A percentile compares a stretch with the other conserved stretches of the same genome.
Evolutionary conservation across 495 filamentous ascomycete genomes (phyloP).

Genomic region (Daldinia concentrica): DNA sequence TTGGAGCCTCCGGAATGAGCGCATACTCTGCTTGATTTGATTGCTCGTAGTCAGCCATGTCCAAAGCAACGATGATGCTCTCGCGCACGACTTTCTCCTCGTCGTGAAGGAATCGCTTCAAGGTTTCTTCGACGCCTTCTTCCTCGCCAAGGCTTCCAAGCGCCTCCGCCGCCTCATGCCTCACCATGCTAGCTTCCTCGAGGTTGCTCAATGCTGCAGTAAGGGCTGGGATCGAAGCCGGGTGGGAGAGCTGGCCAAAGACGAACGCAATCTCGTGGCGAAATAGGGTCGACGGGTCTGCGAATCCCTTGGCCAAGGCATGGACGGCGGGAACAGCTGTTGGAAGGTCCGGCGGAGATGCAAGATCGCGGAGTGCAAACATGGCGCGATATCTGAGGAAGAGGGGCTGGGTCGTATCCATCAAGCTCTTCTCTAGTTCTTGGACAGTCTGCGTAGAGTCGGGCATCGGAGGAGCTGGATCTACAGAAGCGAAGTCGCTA

Average conservation of each 20-base stretch:
- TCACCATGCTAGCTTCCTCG: conserved; percentile 91
- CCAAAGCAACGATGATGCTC: conserved; percentile 91
- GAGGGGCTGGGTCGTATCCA: conserved; percentile 79
- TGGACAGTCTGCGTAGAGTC: conserved; percentile 70
- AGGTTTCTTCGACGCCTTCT: conserved; percentile 85
- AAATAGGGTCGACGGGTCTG: conserved; percentile 91
- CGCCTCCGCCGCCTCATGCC: conserved; percentile 96
- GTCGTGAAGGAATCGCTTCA: conserved; percentile 87
- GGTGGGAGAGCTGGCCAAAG: conserved; percentile 94
- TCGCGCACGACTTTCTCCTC: conserved; percentile 92
- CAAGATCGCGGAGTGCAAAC: conserved; percentile 94
- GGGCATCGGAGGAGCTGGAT: conserved; percentile 90
- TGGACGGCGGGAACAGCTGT: conserved; percentile 85
- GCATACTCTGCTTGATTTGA: conserved; percentile 90
- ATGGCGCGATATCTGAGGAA: conserved; percentile 97
- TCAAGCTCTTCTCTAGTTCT: conserved; percentile 76
- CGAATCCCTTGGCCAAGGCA: conserved; percentile 85
- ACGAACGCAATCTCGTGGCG: conserved; percentile 98
- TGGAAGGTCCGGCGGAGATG: conserved; percentile 88
- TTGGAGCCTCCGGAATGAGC: conserved; percentile 71
- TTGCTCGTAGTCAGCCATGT: conserved; percentile 98
- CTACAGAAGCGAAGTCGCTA: conserved; percentile 94
- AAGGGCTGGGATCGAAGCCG: conserved; percentile 92
- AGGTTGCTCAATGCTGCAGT: conserved; percentile 78
- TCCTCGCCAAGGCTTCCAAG: conserved; percentile 95